Base-by-base conservation (phyloP, 2,329 filamentous ascomycete genomes). In the Claviceps purpurea region DNA sequence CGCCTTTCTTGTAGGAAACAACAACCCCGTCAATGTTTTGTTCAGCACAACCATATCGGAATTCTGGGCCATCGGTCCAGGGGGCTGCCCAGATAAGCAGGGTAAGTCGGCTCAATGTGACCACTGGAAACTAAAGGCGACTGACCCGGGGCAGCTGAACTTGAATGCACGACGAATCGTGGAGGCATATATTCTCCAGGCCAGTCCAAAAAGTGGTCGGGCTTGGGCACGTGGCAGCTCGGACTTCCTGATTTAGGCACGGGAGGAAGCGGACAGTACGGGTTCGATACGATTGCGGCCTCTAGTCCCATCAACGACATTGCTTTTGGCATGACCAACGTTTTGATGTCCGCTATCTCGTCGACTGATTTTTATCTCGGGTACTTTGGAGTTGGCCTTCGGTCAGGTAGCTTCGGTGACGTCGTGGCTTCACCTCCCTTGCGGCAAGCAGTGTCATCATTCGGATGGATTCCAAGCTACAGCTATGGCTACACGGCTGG, bases 401-500 rank as follows among this genome's bases (percentile, higher is more conserved):
- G 71, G 2, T 70, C 73, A 14, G 75, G 76, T 47, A 74, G 68
- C 38, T 81, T 84, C 57, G 69, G 69, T 13, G 62, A 67, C 54
- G 68, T 68, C 61, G 62, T 76, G 53, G 69, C 76, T 63, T 66
- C 76, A 58, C 69, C 77, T 59, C 66, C 77, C 53, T 61, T 82
- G 60, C 68, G 77, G 57, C 66, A 82, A 61, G 68, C 84, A 50
- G 76, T 85, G 44, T 76, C 81, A 60, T 65, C 73, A 11, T 72
- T 76, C 52, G 76, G 77, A 8, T 70, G 68, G 53, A 85, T 89
- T 47, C 81, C 84, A 1, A 88, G 85, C 62, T 73, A 87, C 56
- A 86, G 82, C 43, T 89, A 85, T 62, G 84, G 82, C 50, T 89
- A 83, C 63, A 89, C 85, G 3, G 85, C 85, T 42, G 86, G 86